Base-by-base conservation (phyloP, 2,329 filamentous ascomycete genomes). In the Pseudogymnoascus sp. region DNA sequence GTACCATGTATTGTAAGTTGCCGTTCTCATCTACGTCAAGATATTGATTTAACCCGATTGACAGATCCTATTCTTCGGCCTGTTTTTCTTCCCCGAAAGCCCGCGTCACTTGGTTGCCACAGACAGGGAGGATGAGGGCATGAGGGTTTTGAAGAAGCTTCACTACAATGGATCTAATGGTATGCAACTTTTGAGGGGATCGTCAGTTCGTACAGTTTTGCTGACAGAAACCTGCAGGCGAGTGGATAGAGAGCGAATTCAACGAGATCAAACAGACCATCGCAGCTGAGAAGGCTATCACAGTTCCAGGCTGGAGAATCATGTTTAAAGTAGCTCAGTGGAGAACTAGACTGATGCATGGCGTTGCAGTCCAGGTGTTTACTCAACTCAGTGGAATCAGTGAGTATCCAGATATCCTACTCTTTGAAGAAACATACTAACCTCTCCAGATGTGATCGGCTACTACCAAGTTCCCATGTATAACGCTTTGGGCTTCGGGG, bases 391-490 rank as follows among this genome's bases (percentile, higher is more conserved):
- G 78, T n/a, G 82, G 82, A 43, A 81, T 82, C 66, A 82, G 74
- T 74, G 70, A 57, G 69, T 62, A 2, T 37, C 14, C 57, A 32
- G 20, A 43, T 61, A 47, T 34, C 11, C 32, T 57, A 43, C 8
- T 16, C 9, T 6, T 54, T 7, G 6, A 18, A 28, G 18, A 54
- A 32, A 12, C 25, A 18, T 32, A 18, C 47, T 54, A 8, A 54
- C 47, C 32, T 3, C n/a, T 34, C 7, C 35, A 68, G 78, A 86
- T 66, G 79, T 85, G 22, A 86, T 86, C 61, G 81, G 80, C 2
- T 86, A 86, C 71, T 86, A 86, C 65, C 80, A 81, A 30, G 81
- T 80, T 1, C 79, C 79, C 41, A 83, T 86, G 71, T 86, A 85
- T 70, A 67, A 76, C 1, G 76, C 80, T 4, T 73, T 85, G 2